phyloP scores from a whole-genome alignment of 805 yeast species.

The Clavispora carvajalis region DNA sequence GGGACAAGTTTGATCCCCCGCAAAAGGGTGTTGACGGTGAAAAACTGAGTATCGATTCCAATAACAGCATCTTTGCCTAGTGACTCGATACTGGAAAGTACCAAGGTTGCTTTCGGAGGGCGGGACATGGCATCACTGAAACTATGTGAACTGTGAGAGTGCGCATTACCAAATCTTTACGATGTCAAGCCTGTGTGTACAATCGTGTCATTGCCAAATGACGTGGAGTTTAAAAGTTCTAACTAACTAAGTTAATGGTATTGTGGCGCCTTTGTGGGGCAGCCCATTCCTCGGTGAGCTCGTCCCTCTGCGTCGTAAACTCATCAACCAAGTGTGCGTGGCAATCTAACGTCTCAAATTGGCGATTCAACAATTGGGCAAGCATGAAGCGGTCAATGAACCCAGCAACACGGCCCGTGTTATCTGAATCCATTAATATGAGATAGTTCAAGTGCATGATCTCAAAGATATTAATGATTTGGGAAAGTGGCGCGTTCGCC shows the following conservation, averaged over 20 bases:
- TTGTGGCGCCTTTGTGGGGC: neutral
- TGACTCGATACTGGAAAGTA: slow-evolving; percentile 8
- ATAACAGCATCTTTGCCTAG: slow-evolving; percentile 14
- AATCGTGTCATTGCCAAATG: too few species aligned
- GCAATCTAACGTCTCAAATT: slow-evolving; percentile 18
- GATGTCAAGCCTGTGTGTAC: too few species aligned
- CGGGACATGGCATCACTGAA: neutral
- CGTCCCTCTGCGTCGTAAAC: slow-evolving; percentile 20
- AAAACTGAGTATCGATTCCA: slow-evolving; percentile 49
- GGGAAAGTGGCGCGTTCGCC: slow-evolving; percentile 26
- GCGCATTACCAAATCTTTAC: too few species aligned
- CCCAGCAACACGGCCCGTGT: slow-evolving; percentile 23
- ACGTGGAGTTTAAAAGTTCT: too few species aligned
- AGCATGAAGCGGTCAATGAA: slow-evolving; percentile 36
- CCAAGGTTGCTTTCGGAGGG: slow-evolving; percentile 22
- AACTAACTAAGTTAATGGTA: neutral
- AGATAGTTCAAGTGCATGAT: slow-evolving; percentile 33
- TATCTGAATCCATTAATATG: slow-evolving; percentile 19
- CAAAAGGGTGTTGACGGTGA: slow-evolving; percentile 34
- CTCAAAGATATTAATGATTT: slow-evolving; percentile 34
- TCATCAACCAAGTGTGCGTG: slow-evolving; percentile 13
- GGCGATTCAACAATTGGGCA: slow-evolving; percentile 24
- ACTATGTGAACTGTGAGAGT: too few species aligned
- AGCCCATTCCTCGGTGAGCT: neutral
- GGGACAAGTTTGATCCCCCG: slow-evolving; percentile 50